Conservation (phyloP, 225 moss, liverwort and hornwort species). For the Sphagnum contortum region DNA sequence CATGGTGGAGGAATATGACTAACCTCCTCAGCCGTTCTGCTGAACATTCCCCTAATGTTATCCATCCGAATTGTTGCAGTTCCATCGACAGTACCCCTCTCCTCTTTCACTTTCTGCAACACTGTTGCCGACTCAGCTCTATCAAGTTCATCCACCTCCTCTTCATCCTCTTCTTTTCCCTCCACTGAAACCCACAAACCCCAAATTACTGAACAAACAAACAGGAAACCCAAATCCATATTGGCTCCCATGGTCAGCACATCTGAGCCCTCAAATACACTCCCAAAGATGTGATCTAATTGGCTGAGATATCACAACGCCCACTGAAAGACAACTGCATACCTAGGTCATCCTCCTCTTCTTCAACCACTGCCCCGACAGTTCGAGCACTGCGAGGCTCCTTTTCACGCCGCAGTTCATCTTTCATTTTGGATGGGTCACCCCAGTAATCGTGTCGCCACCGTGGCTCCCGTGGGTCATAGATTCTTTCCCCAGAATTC, state of each 20-base stretch:
- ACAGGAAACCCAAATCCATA: background rate
- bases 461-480: conserved; percentile 77
- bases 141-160: conserved; percentile 22
- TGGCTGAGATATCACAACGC: too few species aligned
- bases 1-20: too few species aligned
- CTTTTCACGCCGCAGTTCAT: conserved; percentile 64
- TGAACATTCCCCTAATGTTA: conserved; percentile 44
- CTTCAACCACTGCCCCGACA: conserved; percentile 46
- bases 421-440: conserved; percentile 67
- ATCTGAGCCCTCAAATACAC: too few species aligned
- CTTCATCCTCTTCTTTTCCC: conserved; percentile 29
- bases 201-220: background rate
- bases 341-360: conserved; percentile 36
- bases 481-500: conserved; percentile 85
- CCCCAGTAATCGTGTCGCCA: conserved; percentile 98
- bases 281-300: too few species aligned
- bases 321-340: too few species aligned
- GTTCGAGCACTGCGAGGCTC: conserved; percentile 55
- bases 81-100: conserved; percentile 48
- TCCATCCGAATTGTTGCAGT: conserved; percentile 49
- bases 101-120: conserved; percentile 12
- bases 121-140: conserved; percentile 13
- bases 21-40: conserved; percentile 26
- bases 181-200: background rate
- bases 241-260: background rate